Conservation (phyloP, 768 basidiomycete species). For the Trichaptum fuscoviolaceum region DNA sequence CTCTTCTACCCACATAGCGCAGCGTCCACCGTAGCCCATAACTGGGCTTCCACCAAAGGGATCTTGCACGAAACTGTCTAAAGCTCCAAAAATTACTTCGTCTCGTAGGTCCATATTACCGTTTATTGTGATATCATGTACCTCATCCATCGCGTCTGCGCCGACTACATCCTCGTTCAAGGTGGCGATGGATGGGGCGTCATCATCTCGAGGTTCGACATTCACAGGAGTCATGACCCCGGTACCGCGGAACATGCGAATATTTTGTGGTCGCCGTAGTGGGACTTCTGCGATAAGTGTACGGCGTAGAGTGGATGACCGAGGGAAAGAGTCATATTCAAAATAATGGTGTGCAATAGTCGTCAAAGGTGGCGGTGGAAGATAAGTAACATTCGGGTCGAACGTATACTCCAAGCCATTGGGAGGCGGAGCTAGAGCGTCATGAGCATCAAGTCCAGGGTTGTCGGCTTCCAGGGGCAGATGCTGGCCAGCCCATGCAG, state of each 20-base stretch:
- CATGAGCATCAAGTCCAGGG: background rate
- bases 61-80: background rate
- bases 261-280: background rate
- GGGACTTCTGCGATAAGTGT: background rate
- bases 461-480: too few relatives aligned
- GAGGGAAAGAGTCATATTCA: background rate
- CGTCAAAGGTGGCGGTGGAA: slow-evolving; percentile 1
- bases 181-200: too few relatives aligned
- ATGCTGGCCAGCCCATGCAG: too few relatives aligned
- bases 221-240: background rate
- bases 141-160: background rate
- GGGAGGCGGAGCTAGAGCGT: background rate
- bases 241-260: background rate
- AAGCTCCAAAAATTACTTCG: background rate
- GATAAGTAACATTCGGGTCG: background rate
- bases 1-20: slow-evolving; percentile 1
- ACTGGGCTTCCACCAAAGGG: background rate
- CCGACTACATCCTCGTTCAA: background rate
- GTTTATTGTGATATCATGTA: background rate
- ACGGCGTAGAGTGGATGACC: slow-evolving; percentile 1
- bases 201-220: background rate
- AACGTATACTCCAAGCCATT: background rate
- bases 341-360: slow-evolving; percentile 2
- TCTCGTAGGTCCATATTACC: background rate
- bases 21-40: background rate